Evolutionary conservation across 2,329 filamentous ascomycete species (phyloP).

Genomic region (Penicillium psychrosexuale): DNA sequence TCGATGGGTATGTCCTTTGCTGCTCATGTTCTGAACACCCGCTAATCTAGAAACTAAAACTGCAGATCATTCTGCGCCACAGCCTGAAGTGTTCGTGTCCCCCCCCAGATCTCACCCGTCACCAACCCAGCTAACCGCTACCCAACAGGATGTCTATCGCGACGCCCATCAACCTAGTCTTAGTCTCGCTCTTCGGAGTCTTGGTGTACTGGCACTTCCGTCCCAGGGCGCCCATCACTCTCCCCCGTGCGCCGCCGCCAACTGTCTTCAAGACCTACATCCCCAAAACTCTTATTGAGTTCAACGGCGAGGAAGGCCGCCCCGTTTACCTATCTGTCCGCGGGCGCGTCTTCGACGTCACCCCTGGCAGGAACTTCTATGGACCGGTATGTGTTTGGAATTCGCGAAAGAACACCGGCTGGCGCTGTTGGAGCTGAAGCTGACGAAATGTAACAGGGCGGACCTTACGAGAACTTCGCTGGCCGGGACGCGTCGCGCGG

Average conservation of each 20-base stretch:
- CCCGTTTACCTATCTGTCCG: conserved; percentile 91
- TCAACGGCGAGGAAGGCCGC: conserved; percentile 69
- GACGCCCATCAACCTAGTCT: conserved; percentile 60
- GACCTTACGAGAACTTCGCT: conserved; percentile 94
- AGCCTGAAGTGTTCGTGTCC: conserved; percentile 38
- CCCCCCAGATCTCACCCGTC: neutral
- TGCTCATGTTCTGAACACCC: neutral
- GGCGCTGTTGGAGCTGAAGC: neutral
- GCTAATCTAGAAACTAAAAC: conserved; percentile 11
- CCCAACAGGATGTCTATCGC: conserved; percentile 48
- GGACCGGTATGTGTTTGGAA: conserved; percentile 57
- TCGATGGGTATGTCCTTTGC: conserved; percentile 15
- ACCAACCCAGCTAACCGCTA: conserved; percentile 6
- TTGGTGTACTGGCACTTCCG: conserved; percentile 59
- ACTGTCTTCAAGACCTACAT: conserved; percentile 85
- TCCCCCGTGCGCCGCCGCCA: conserved; percentile 58
- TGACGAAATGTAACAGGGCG: conserved; percentile 52
- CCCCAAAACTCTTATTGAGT: conserved; percentile 77
- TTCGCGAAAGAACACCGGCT: neutral
- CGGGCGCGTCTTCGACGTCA: conserved; percentile 87
- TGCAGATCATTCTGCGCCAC: conserved; percentile 26
- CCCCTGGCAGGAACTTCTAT: conserved; percentile 85
- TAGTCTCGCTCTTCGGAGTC: conserved; percentile 56
- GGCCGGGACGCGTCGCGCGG: conserved; percentile 87
- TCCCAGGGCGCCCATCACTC: conserved; percentile 49